Evolutionary conservation across 179 eudicot species (phyloP).

Genomic region (Corrigiola litoralis): DNA sequence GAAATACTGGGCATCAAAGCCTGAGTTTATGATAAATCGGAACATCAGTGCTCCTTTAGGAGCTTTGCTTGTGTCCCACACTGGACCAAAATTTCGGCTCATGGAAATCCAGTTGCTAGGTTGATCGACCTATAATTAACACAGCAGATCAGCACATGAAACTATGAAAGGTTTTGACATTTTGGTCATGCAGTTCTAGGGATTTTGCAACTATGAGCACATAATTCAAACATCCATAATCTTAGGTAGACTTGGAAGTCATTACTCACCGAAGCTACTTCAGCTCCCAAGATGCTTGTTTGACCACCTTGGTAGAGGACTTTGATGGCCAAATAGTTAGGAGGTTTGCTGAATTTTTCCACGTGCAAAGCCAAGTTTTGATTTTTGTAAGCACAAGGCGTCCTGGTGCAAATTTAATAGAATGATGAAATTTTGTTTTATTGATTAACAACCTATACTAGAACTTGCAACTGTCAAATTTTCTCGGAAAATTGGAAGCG

Average conservation of each 20-base stretch:
- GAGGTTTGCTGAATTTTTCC: slow-evolving; percentile 54
- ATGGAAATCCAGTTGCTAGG: slow-evolving; percentile 47
- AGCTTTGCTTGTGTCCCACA: slow-evolving; percentile 58
- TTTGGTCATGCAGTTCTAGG: too few relatives aligned
- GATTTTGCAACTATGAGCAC: too few relatives aligned
- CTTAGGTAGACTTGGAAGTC: too few relatives aligned
- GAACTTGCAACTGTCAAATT: background rate
- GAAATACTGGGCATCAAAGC: slow-evolving; percentile 50
- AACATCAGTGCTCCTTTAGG: slow-evolving; percentile 53
- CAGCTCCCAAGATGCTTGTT: slow-evolving; percentile 52
- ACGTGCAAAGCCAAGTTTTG: slow-evolving; percentile 52
- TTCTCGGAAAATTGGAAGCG: too few relatives aligned
- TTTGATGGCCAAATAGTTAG: slow-evolving; percentile 48
- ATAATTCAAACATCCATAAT: slow-evolving; percentile 16
- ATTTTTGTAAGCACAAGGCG: slow-evolving; percentile 57
- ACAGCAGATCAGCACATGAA: background rate
- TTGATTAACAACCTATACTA: too few relatives aligned
- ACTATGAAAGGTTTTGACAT: too few relatives aligned
- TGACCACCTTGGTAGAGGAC: slow-evolving; percentile 72
- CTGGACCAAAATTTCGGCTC: slow-evolving; percentile 56
- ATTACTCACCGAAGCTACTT: slow-evolving; percentile 49
- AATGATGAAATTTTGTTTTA: too few relatives aligned
- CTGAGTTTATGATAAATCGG: slow-evolving; percentile 53
- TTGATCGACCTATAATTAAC: slow-evolving; percentile 42
- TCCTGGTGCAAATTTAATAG: slow-evolving; percentile 23